These are phyloP conservation scores for Apiospora sp. DNA, from an alignment of 2,329 filamentous ascomycete species.

Conservation along the genomic window DNA sequence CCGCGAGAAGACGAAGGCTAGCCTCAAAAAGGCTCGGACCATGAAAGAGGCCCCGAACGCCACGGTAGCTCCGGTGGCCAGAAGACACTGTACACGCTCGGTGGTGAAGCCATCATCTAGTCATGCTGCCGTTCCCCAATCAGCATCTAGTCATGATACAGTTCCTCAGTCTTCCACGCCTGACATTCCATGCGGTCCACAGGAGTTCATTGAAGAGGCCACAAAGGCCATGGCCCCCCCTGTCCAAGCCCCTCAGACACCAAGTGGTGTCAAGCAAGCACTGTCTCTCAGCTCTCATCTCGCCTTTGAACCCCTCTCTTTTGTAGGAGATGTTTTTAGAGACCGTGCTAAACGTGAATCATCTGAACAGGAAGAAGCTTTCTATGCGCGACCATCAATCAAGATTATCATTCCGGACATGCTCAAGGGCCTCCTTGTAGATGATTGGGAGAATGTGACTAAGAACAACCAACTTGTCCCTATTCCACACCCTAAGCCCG, in stretches of 20 bases:
- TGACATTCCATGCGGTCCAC: background rate
- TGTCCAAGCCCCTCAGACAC: background rate
- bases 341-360: background rate
- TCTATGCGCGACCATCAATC: constrained; percentile 83
- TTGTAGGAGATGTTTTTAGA: background rate
- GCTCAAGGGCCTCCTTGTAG: constrained; percentile 90
- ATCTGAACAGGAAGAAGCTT: constrained; percentile 80
- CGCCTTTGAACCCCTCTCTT: background rate
- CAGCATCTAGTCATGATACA: background rate
- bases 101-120: background rate
- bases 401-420: constrained; percentile 87
- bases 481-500: constrained; percentile 79
- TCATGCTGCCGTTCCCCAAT: background rate
- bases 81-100: background rate
- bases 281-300: background rate
- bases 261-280: background rate
- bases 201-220: constrained; percentile 4
- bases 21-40: background rate
- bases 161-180: background rate
- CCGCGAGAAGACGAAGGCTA: background rate
- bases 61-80: background rate
- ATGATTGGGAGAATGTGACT: constrained; percentile 99
- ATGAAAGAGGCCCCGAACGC: background rate
- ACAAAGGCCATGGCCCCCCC: background rate
- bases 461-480: constrained; percentile 92